Evolutionary conservation across 75 land plant genomes (phyloP), one percentile per base, ranked within the genome.

Genomic region (Selaginella moellendorffii): DNA sequence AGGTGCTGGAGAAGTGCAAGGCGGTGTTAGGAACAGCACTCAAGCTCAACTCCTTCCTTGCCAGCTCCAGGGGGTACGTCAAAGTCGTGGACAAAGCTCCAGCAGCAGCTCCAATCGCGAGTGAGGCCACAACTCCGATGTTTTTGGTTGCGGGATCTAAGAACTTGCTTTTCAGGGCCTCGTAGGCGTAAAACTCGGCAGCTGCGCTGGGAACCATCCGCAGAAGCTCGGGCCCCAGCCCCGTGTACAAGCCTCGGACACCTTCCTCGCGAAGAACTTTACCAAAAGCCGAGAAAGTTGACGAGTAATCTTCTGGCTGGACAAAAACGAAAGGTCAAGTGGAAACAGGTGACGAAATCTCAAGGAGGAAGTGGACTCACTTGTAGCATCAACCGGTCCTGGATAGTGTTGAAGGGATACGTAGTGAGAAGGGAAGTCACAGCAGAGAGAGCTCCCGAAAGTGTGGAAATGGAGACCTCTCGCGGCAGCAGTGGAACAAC

Each of bases 401-500:
- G 30, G 1, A 77, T 53, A 2, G 69, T 31, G 20, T 18, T 17
- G n/a, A 77, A 53, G 2, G 78, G 78, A 59, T 77, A 77, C 10
- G 19, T 31, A 27, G 72, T 54, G 0, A 77, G 23, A 12, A 75
- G 63, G 51, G 76, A 72, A 0, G 67, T 29, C 18, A 77, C 53
- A 8, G 70, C 76, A 2, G 78, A 74, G 8, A 58, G 67, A 17
- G 78, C 78, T 22, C 78, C 78, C 19, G 76, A 76, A 8, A 68
- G 62, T 0, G 76, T 68, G 18, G 71, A 60, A 14, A 77, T n/a
- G 1, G 71, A 64, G 26, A 73, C 54, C 9, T 27, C 17, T 10
- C 71, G 53, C 2, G 78, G 76, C 14, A 73, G 19, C 0, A 24
- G 30, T 18, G 78, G 78, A n/a, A 77, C 30, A 66, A 76, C 61